Base-by-base conservation (phyloP, 768 basidiomycete species). In the Auriculariales sp. region DNA sequence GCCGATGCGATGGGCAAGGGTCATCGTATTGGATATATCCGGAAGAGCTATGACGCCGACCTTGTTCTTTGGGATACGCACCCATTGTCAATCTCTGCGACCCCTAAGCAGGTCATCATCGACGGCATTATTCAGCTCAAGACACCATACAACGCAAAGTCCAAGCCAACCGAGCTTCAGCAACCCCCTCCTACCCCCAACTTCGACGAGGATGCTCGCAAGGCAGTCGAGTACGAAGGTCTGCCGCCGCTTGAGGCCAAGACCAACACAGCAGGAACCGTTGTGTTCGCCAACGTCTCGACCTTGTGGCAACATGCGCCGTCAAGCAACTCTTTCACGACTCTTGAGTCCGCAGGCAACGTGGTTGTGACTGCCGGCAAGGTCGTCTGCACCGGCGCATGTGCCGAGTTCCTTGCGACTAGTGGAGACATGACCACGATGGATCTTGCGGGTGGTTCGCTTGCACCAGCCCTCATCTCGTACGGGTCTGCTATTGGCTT, bases 71-170 rank as follows among this genome's bases (percentile, higher is more conserved):
- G 50, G 50, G 50, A 51, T 32, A 29, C 44, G 2, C 66, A 67
- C 57, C 69, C 69, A 1, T 59, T 71, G 17, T 48, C 58, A 2
- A 55, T 69, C 25, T 66, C 66, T 15, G 66, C 69, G 0, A 68
- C 68, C 0, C 70, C 69, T 0, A 58, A 59, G 19, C 68, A 70
- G 51, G 66, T 66, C 9, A 68, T 62, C 50, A 69, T 70, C 53
- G 70, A 71, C 52, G 69, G 68, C 2, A 69, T 70, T 49, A 52
- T 64, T 1, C 70, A 71, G 50, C 31, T 52, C 4, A 31, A 36
- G n/a, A 29, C 36, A 29, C 49, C 52, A 11, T 11, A 31, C n/a
- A 48, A 56, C 10, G 45, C 58, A 22, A 15, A 52, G 15, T 48
- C 53, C 4, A 66, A 68, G 49, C 60, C 63, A 1, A 52, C 49